A percentile compares a stretch with the other conserved stretches of the same genome.
Conservation (phyloP, 2,329 filamentous ascomycete species). For the Septoria petroselini region DNA sequence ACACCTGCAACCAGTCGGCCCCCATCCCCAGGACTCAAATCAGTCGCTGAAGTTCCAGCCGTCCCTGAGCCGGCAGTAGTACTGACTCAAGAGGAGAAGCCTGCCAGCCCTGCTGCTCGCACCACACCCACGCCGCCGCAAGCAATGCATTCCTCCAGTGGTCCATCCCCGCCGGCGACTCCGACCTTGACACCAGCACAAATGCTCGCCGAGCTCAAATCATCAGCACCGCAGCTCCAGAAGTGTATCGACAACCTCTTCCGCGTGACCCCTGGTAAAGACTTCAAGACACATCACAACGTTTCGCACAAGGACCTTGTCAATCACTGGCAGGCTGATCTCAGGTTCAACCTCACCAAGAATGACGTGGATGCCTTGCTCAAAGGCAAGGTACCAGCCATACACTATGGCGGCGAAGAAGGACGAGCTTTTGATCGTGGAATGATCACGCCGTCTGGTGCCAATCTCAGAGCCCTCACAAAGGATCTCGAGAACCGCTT, state of each 20-base stretch:
- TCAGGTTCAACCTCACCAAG: slow-evolving; percentile 37
- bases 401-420: slow-evolving; percentile 45
- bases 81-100: slow-evolving; percentile 13
- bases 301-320: slow-evolving; percentile 32
- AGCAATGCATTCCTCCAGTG: slow-evolving; percentile 29
- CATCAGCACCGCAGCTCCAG: slow-evolving; percentile 33
- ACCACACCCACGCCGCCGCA: slow-evolving; percentile 12
- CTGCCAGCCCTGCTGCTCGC: slow-evolving; percentile 26
- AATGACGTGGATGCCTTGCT: slow-evolving; percentile 47
- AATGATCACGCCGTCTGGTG: slow-evolving; percentile 71
- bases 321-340: slow-evolving; percentile 33
- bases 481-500: slow-evolving; percentile 68
- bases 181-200: slow-evolving; percentile 35
- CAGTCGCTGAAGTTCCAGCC: slow-evolving; percentile 11
- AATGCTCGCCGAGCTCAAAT: slow-evolving; percentile 35
- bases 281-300: slow-evolving; percentile 34
- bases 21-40: slow-evolving; percentile 23
- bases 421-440: slow-evolving; percentile 53
- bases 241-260: slow-evolving; percentile 38
- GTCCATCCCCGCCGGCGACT: slow-evolving; percentile 36
- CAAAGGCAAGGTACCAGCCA: slow-evolving; percentile 54
- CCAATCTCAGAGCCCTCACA: slow-evolving; percentile 70
- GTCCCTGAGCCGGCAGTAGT: slow-evolving; percentile 11
- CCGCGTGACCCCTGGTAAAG: slow-evolving; percentile 30
- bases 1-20: slow-evolving; percentile 34